Percentiles rank a stretch among this genome's conserved stretches.
Evolutionary conservation across 108 stramenopile genomes (phyloP).

Genomic region (Bacterosira constricta): DNA sequence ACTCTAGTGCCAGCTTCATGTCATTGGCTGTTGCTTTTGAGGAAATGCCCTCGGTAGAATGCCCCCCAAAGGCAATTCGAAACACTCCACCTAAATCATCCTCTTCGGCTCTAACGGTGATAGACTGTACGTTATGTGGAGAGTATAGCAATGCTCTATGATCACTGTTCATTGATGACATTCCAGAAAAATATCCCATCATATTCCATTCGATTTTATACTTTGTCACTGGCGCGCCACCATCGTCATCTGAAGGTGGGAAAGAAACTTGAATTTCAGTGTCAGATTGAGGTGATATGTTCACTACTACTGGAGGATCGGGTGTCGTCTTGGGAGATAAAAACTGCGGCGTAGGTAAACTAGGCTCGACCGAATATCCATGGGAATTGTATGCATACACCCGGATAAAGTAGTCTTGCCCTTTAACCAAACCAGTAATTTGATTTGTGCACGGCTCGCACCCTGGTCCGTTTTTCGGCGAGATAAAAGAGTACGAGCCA

Average conservation of each 20-base stretch:
- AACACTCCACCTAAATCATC: constrained; percentile 59
- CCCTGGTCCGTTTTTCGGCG: constrained; percentile 32
- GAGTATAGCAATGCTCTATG: constrained; percentile 20
- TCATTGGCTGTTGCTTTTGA: constrained; percentile 50
- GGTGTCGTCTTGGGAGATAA: constrained; percentile 54
- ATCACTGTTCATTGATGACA: constrained; percentile 14
- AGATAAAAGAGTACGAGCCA: constrained; percentile 56
- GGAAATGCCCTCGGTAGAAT: constrained; percentile 47
- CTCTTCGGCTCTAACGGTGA: constrained; percentile 42
- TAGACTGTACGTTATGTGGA: constrained; percentile 47
- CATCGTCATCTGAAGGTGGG: constrained; percentile 48
- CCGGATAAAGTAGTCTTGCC: constrained; percentile 58
- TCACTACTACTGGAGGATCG: constrained; percentile 37
- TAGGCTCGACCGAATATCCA: constrained; percentile 39
- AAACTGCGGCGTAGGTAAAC: constrained; percentile 25
- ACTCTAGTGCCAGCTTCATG: constrained; percentile 56
- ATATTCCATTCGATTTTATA: constrained; percentile 69
- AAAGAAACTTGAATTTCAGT: constrained; percentile 56
- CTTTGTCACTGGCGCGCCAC: constrained; percentile 56
- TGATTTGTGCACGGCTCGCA: constrained; percentile 50
- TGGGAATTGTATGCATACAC: constrained; percentile 61
- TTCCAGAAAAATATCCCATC: constrained; percentile 42
- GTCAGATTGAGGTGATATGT: constrained; percentile 47
- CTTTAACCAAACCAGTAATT: constrained; percentile 46
- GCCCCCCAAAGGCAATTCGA: constrained; percentile 51